phyloP scores from a whole-genome alignment of 2,329 filamentous ascomycete species.

The Exophiala calicioides region DNA sequence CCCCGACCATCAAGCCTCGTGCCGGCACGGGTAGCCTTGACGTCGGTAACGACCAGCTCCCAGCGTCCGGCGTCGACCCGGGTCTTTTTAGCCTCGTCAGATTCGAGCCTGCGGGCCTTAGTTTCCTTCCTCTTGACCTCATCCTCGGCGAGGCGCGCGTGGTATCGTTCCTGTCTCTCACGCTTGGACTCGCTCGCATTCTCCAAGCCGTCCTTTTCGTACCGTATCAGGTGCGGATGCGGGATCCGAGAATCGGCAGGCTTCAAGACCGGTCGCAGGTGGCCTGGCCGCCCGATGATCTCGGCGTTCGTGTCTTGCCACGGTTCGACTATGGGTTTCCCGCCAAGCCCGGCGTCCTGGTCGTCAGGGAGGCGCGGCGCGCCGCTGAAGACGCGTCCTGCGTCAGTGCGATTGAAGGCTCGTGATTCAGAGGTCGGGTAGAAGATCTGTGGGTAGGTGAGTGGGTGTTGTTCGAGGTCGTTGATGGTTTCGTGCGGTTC shows the following conservation, averaged over 20 bases:
- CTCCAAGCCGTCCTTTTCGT: constrained; percentile 47
- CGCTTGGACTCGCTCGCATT: constrained; percentile 38
- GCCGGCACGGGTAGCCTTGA: constrained; percentile 54
- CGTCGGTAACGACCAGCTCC: constrained; percentile 62
- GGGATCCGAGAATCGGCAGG: constrained; percentile 65
- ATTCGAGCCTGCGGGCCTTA: constrained; percentile 45
- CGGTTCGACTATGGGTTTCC: constrained; percentile 31
- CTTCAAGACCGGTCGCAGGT: constrained; percentile 54
- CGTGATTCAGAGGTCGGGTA: constrained; percentile 65
- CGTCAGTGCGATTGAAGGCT: constrained; percentile 65
- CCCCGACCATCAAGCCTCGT: constrained; percentile 58
- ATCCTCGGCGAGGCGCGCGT: constrained; percentile 45
- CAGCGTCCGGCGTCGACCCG: constrained; percentile 52
- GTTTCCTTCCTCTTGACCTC: constrained; percentile 45
- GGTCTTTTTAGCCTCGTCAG: constrained; percentile 37
- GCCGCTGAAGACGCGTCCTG: constrained; percentile 60
- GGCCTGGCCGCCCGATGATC: constrained; percentile 44
- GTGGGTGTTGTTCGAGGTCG: constrained; percentile 61
- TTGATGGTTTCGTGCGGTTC: constrained; percentile 62
- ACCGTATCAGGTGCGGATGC: constrained; percentile 59
- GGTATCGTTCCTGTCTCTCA: constrained; percentile 44
- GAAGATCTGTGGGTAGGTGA: constrained; percentile 59
- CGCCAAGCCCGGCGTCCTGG: constrained; percentile 37
- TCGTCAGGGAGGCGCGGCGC: constrained; percentile 43
- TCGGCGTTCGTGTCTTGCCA: constrained; percentile 37